Base-by-base conservation (phyloP, 2,329 filamentous ascomycete species). In the Xylariaceae sp. region DNA sequence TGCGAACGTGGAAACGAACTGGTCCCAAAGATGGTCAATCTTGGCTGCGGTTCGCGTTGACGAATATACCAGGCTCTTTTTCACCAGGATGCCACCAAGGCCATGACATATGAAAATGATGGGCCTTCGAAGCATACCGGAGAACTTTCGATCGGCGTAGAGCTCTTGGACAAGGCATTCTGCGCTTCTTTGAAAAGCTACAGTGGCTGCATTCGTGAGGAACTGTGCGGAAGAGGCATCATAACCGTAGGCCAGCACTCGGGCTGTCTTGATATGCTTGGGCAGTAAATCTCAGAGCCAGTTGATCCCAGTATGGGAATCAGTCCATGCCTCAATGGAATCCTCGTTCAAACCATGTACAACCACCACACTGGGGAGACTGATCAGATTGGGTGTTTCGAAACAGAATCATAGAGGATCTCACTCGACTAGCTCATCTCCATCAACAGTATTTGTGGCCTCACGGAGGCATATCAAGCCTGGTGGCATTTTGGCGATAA, bases 51-150 rank as follows among this genome's bases (percentile, higher is more conserved):
- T 57, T 34, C 57, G 48, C 16, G 55, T 62, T 5, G 49, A 53
- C 34, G 65, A 64, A 39, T 60, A 63, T 17, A 57, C 52, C 33
- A 70, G 57, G 13, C 65, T 69, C 47, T 64, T 61, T 55, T 73
- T 73, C 7, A 66, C 63, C n/a, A 72, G 50, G n/a, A 71, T 51
- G 3, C 70, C 69, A 10, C 70, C 70, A 41, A 72, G 48, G 16
- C 68, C 66, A 60, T 73, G 69, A 51, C 69, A 71, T 42, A 73
- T 45, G 50, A 73, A 72, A 38, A 72, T 67, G 36, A 73, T 66
- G 9, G 69, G 69, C 33, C 67, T 60, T 45, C 58, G 51, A 17
- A 42, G 47, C n/a, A 57, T 60, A 45, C 60, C 53, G 13, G 56
- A 60, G 7, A 67, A 50, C 16, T 56, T 46, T 36, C 70, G 62